Evolutionary conservation across 2,329 filamentous ascomycete genomes (phyloP), one percentile per base, ranked within the genome.

Genomic region (Colletotrichum cuscutae): DNA sequence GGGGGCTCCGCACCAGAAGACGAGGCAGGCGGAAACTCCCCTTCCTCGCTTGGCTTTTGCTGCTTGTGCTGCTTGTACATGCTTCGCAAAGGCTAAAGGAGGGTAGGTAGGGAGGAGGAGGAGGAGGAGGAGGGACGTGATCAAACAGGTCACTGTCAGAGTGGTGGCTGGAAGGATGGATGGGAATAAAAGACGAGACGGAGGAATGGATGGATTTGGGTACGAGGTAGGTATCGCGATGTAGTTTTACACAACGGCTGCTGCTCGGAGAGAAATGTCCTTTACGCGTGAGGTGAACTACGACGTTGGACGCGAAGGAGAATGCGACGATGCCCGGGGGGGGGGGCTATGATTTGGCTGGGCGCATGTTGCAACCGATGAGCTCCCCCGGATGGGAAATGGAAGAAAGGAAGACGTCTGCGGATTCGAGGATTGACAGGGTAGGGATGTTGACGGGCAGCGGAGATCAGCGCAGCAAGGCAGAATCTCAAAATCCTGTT

Each of bases 381-480:
- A 32, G 9, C 3, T 9, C 30, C 30, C 3, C 30, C 8, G 3
- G 9, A 9, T 32, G 32, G 32, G 4, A 32, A 12, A 62, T 46
- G 32, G 62, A 35, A 28, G 24, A 65, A 32, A 15, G 30, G 28
- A 26, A 42, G 30, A 13, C 53, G n/a, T 30, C 30, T 30, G 30
- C 35, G 28, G 19, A 37, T 63, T 35, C 3, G 15, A 22, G 24
- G 11, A 22, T 61, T 61, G 53, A 53, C 65, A 59, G 59, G 65
- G 59, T 69, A 72, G 69, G 69, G 69, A 72, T 72, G 65, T 69
- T 72, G 69, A 72, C 69, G 59, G 53, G 53, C 59, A 69, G 65
- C 30, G 59, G 56, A 59, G 69, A 72, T 72, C 65, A 58, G 59
- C 59, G 66, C 59, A 30, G 35, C 61, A 24, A 28, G 35, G 35